Percentiles rank a stretch among this genome's conserved stretches.
Evolutionary conservation across 305 asterid genomes (phyloP).

Genomic region (Galium porrigens): DNA sequence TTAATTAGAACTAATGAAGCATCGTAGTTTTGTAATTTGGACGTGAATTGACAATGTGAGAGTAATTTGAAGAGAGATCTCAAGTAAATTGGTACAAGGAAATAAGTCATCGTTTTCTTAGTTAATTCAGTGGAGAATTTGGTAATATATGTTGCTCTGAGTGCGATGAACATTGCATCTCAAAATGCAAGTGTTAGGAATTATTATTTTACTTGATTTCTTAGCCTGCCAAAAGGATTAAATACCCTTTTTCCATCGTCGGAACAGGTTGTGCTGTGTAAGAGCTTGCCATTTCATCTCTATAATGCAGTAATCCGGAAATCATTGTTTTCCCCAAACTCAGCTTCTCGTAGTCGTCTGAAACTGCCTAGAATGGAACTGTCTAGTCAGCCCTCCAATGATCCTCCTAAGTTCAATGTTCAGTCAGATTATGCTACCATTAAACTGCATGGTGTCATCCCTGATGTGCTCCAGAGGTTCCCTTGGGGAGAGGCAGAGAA

Average conservation of each 20-base stretch:
- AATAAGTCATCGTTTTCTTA: neutral
- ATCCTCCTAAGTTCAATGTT: constrained; percentile 25
- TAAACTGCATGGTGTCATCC: constrained; percentile 26
- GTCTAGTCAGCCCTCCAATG: constrained; percentile 24
- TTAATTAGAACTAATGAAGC: neutral
- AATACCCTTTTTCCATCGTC: neutral
- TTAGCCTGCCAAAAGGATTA: neutral
- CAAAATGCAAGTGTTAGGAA: neutral
- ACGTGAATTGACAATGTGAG: neutral
- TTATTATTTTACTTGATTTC: neutral
- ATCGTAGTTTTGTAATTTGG: neutral
- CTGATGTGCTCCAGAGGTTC: constrained; percentile 33
- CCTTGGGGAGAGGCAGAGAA: constrained; percentile 47
- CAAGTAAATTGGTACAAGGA: neutral
- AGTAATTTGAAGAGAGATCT: neutral
- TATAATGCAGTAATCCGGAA: constrained; percentile 15
- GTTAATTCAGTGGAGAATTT: neutral
- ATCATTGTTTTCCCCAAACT: constrained; percentile 14
- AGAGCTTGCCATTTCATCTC: constrained; percentile 15
- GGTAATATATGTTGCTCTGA: neutral
- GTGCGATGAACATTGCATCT: neutral
- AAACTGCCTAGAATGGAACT: constrained; percentile 26
- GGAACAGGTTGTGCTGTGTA: constrained; percentile 26
- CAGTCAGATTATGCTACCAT: constrained; percentile 21
- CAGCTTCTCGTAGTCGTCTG: constrained; percentile 24